Base-by-base conservation (phyloP, 129 eudicot species). In the Artemisia annua region DNA sequence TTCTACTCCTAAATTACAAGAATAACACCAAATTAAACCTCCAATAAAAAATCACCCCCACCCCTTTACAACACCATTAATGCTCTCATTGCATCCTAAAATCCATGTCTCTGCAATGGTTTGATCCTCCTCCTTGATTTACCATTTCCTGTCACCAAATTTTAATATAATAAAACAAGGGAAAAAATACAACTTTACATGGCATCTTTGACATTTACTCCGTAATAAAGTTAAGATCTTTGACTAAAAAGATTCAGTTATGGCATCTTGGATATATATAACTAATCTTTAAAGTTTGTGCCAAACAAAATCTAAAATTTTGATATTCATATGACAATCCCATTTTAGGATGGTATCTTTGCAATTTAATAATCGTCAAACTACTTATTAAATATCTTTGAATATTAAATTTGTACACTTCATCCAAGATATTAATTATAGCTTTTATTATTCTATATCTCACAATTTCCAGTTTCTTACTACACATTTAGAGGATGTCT, bases 111-210 rank as follows among this genome's bases (percentile, higher is more conserved):
- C 78, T 22, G 66, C 77, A 78, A n/a, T 43, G 55, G 49, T 67
- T 73, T 22, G 83, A 19, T 72, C 74, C 77, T 63, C 79, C 79
- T 66, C 77, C 81, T 70, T 80, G 67, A 48, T 66, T 81, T 65
- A 64, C 67, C 70, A 70, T 55, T 75, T 81, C 81, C 84, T 81
- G 81, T 19, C 55, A 74, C 20, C 70, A 49, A 39, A 30, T 56
- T 17, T 56, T 7, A 56, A 5, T 39, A 48, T 49, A 35, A 3
- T 3, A 8, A 52, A 69, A 39, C 10, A 39, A 39, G 46, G 11
- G 15, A 26, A 10, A 50, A 24, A 1, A 51, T 51, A 68, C n/a
- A 32, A 50, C 26, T 30, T 7, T 10, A 20, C 15, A 48, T 6
- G 16, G 32, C 64, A 58, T 18, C 30, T 18, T 0, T 57, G 16